Conservation (phyloP, 2,329 filamentous ascomycete species). For the Microdochium trichocladiopsis region DNA sequence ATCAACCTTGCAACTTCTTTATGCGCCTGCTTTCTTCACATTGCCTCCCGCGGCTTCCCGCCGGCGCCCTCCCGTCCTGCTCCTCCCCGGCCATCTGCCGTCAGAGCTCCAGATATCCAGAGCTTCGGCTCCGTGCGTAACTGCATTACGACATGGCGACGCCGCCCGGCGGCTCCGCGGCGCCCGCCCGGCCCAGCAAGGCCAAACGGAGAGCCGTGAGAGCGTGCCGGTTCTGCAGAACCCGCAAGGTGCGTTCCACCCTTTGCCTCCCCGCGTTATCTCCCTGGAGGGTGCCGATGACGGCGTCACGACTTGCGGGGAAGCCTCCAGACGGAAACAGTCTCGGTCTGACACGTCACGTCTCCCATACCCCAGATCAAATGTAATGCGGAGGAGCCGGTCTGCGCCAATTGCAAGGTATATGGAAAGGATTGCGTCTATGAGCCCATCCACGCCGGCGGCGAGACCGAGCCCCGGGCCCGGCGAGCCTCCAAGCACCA, state of each 20-base stretch:
- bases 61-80: background rate
- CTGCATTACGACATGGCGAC: background rate
- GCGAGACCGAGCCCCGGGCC: background rate
- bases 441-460: constrained; percentile 17
- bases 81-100: background rate
- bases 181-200: no score
- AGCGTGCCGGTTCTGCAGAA: no score
- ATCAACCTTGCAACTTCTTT: no score
- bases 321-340: no score
- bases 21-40: background rate
- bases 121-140: no score
- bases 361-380: constrained; percentile 35
- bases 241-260: no score
- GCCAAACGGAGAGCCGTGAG: no score
- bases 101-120: no score
- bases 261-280: background rate
- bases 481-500: background rate
- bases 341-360: constrained; percentile 19
- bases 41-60: background rate
- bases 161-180: constrained; percentile 4
- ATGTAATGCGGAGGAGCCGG: constrained; percentile 36
- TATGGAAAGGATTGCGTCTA: constrained; percentile 36
- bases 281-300: background rate
- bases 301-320: no score
- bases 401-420: constrained; percentile 36